Conservation (phyloP, 495 filamentous ascomycete genomes). For the Talaromyces stipitatus region DNA sequence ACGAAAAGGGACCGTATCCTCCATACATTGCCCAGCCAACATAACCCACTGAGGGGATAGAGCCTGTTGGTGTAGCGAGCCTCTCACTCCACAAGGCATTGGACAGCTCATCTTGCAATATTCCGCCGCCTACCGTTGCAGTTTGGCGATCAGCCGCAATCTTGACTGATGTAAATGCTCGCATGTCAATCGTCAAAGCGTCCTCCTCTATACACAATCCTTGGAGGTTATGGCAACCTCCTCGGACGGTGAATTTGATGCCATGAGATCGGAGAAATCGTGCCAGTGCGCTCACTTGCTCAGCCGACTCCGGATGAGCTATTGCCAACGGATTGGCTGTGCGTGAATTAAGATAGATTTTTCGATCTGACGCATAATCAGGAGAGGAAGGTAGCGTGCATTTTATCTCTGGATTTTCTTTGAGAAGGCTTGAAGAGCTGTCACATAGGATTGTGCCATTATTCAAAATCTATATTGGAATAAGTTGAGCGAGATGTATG, state of each 20-base stretch:
- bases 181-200: constrained; percentile 29
- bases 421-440: constrained; percentile 12
- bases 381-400: constrained; percentile 16
- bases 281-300: constrained; percentile 24
- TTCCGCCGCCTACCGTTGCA: constrained; percentile 31
- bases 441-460: constrained; percentile 7
- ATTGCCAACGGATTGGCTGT: constrained; percentile 18
- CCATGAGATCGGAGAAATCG: constrained; percentile 10
- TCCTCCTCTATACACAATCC: constrained; percentile 17
- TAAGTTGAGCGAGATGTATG: background rate
- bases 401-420: constrained; percentile 15
- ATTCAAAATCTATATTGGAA: background rate
- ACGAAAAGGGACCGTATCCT: constrained; percentile 28
- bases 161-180: constrained; percentile 23
- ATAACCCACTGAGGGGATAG: constrained; percentile 20
- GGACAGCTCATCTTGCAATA: constrained; percentile 14
- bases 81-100: constrained; percentile 18
- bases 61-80: constrained; percentile 20
- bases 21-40: constrained; percentile 31
- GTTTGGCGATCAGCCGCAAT: constrained; percentile 15
- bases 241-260: constrained; percentile 24
- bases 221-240: constrained; percentile 29
- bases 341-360: constrained; percentile 5
- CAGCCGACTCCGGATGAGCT: constrained; percentile 23
- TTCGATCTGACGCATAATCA: constrained; percentile 10